Evolutionary conservation across 139 green algal species (phyloP), one percentile per base, ranked within the genome.

Genomic region (Closterium sp.): DNA sequence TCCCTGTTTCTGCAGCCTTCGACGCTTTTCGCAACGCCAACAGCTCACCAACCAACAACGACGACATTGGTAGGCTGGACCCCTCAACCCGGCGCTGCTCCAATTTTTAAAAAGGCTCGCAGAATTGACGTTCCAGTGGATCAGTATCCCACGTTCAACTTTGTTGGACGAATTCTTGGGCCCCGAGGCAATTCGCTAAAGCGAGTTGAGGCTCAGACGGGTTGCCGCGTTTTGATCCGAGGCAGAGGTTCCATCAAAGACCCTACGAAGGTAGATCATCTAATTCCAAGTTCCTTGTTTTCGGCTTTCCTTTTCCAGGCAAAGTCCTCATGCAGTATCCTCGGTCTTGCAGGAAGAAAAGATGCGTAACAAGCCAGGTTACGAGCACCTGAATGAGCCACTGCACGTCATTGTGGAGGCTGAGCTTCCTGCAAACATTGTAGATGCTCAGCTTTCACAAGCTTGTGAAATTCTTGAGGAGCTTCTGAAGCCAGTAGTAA

Each of bases 351-450:
- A 93, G 91, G 91, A 93, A 79, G 91, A 93, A 21, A 93, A 93
- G 34, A 94, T 93, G 88, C 38, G 91, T 11, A 90, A 93, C 34
- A 93, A 93, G 91, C 27, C 88, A 79, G 91, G 91, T 27, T 93
- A 93, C 19, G 91, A 93, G 91, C 91, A 93, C n/a, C 50, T 93
- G 87, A 93, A 93, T 11, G 91, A 93, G 38, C 70, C 91, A 10
- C 91, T 93, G 10, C 91, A 93, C 10, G 91, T 93, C 11, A 31
- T 93, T 28, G 29, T 93, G 11, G 91, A 93, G 38, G 91, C 91
- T 31, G 91, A 93, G 88, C 87, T 93, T 13, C 91, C 91, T 22
- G 87, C 87, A 91, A 31, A 30, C 73, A 86, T 92, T 45, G 88
- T 93, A 27, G 91, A 93, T 93, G 2, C 88, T 73, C 88, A 91